Evolutionary conservation across 768 basidiomycete species (phyloP).

Genomic region (Tremella fuciformis): DNA sequence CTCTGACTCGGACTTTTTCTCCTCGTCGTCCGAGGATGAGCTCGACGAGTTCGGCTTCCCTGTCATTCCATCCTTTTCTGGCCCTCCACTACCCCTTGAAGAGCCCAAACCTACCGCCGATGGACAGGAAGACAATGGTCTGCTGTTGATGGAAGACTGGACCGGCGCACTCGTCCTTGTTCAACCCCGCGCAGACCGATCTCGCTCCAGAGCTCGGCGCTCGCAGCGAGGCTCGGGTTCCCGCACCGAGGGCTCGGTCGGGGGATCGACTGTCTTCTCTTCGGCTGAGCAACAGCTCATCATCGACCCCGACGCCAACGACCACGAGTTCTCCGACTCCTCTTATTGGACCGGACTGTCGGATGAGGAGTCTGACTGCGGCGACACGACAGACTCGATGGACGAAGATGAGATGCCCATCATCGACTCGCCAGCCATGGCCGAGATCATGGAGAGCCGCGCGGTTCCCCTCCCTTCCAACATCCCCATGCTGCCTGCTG

Average conservation of each 20-base stretch:
- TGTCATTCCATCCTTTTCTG: constrained; percentile 2
- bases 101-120: constrained; percentile 10
- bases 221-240: constrained; percentile 31
- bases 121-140: constrained; percentile 15
- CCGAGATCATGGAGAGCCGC: constrained; percentile 33
- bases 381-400: constrained; percentile 49
- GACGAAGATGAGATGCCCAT: constrained; percentile 49
- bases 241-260: constrained; percentile 33
- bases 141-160: constrained; percentile 49
- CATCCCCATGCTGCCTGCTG: neutral
- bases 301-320: constrained; percentile 41
- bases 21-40: constrained; percentile 28
- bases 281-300: constrained; percentile 30
- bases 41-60: constrained; percentile 45
- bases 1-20: constrained; percentile 24
- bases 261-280: constrained; percentile 27
- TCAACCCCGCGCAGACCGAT: constrained; percentile 33
- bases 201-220: constrained; percentile 19
- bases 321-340: constrained; percentile 25
- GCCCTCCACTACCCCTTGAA: neutral
- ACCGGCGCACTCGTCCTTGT: constrained; percentile 44
- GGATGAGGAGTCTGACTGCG: constrained; percentile 38
- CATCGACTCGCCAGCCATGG: constrained; percentile 39
- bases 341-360: constrained; percentile 31
- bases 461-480: constrained; percentile 7